These are phyloP conservation scores for Colletotrichum sp. DNA, from an alignment of 2,329 filamentous ascomycete species.

Conservation along the genomic window DNA sequence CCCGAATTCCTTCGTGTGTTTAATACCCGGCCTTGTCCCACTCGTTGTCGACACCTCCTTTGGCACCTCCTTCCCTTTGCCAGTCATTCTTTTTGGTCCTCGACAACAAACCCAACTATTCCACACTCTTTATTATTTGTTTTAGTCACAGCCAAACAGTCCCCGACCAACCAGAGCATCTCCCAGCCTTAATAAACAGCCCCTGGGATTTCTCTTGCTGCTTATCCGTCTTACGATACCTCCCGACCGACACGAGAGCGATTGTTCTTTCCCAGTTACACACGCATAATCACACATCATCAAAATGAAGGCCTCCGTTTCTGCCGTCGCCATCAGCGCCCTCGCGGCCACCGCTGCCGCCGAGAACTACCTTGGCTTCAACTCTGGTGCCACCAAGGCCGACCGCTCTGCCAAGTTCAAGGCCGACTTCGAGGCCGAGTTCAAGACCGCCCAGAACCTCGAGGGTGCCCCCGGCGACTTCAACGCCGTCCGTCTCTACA, in stretches of 20 bases:
- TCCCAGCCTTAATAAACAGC: not conserved
- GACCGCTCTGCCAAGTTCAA: constrained; percentile 59
- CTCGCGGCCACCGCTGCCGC: constrained; percentile 45
- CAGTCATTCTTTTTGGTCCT: constrained; percentile 21
- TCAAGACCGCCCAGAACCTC: constrained; percentile 46
- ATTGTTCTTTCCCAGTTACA: not conserved
- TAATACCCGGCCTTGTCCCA: constrained; percentile 18
- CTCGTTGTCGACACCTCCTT: not conserved
- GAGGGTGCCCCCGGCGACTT: constrained; percentile 57
- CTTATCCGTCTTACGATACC: not conserved
- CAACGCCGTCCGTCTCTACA: constrained; percentile 69
- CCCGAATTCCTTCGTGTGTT: constrained; percentile 1
- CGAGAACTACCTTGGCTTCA: constrained; percentile 59
- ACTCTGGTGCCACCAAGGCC: constrained; percentile 52
- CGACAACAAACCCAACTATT: constrained; percentile 3
- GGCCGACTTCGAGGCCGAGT: constrained; percentile 53
- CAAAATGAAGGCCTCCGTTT: constrained; percentile 44
- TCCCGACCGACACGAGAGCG: not conserved
- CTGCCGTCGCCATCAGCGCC: constrained; percentile 38
- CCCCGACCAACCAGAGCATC: not conserved
- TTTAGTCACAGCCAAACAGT: constrained; percentile 9
- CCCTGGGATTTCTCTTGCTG: not conserved
- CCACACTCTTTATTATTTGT: constrained; percentile 6
- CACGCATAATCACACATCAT: not conserved
- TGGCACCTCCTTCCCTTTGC: not conserved